Base-by-base conservation (phyloP, 1,284 basidiomycete genomes). In the Quambalaria eucalypti region DNA sequence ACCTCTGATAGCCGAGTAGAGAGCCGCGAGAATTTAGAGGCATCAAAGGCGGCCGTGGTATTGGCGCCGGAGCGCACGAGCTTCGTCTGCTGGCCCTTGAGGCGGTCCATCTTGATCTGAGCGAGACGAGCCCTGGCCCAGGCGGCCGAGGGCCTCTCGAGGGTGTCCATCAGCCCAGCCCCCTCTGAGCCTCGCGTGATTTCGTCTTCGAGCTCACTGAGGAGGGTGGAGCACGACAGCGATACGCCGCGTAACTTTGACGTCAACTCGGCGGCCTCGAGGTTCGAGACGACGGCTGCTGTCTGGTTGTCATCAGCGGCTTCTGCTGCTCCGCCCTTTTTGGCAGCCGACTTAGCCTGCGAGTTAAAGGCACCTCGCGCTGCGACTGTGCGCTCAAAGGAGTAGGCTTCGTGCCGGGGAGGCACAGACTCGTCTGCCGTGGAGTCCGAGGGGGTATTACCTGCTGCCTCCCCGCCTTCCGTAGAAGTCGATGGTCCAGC, bases 101-200 rank as follows among this genome's bases (percentile, higher is more conserved):
- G 61, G 21, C 70, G 62, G n/a, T 74, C 70, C 26, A 69, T 48
- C n/a, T 63, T 71, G 31, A 73, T 60, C 49, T 62, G 57, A 31
- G 57, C 59, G 1, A 66, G 57, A 1, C 68, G 60, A 21, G 68
- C 56, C 23, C 64, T 42, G 2, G 65, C 64, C 61, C 65, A 71
- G 0, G 70, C 63, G 0, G 61, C 58, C 6, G 62, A 63, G 2
- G 71, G 68, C 47, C 60, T 59, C 52, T 73, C 70, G 14, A 74
- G 59, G 0, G 60, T 60, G 47, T 73, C 65, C 40, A 69, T 59
- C 16, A 26, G 25, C 19, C 42, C 42, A 14, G 21, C 14, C n/a
- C 42, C 42, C 14, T 26, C 25, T 7, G n/a, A 26, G 2, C 42
- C 42, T 14, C 14, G 16, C 12, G 21, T 23, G 21, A 46, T 46